phyloP scores from a whole-genome alignment of 1,284 basidiomycete genomes.

The Cryptococcus floricola region DNA sequence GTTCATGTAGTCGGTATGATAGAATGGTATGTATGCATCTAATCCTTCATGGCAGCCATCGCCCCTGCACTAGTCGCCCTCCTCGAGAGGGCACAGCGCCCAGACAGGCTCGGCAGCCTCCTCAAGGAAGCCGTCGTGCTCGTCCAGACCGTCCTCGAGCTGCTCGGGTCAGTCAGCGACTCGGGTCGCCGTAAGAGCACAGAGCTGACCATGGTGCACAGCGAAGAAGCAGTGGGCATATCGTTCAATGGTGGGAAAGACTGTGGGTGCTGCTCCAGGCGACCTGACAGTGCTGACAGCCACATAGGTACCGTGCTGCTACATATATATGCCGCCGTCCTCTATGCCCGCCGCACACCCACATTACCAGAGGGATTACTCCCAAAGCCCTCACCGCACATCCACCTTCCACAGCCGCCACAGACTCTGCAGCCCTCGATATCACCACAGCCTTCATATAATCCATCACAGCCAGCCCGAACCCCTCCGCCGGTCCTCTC shows the following conservation, averaged over 20 bases:
- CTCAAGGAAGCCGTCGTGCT: constrained; percentile 73
- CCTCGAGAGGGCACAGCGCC: constrained; percentile 25
- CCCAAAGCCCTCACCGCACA: constrained; percentile 2
- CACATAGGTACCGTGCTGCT: constrained; percentile 81
- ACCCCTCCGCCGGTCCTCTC: constrained; percentile 39
- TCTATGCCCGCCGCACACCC: constrained; percentile 48
- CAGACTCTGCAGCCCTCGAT: constrained; percentile 1
- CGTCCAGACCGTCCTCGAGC: constrained; percentile 68
- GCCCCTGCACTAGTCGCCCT: constrained; percentile 17
- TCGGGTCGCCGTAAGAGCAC: background rate
- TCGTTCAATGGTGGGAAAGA: constrained; percentile 99
- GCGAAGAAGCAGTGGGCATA: constrained; percentile 67
- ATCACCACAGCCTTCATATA: background rate
- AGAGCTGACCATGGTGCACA: constrained; percentile 22
- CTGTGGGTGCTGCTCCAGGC: constrained; percentile 58
- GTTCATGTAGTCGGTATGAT: no score
- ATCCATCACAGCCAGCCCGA: background rate
- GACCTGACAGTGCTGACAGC: no score
- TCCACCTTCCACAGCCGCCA: constrained; percentile 2
- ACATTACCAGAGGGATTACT: background rate
- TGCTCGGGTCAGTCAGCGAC: constrained; percentile 60
- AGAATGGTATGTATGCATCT: no score
- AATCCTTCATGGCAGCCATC: background rate
- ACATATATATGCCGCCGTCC: constrained; percentile 75
- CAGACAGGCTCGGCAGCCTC: constrained; percentile 51